Base-by-base conservation (phyloP, 2,329 filamentous ascomycete species). In the Colletotrichum lentis region DNA sequence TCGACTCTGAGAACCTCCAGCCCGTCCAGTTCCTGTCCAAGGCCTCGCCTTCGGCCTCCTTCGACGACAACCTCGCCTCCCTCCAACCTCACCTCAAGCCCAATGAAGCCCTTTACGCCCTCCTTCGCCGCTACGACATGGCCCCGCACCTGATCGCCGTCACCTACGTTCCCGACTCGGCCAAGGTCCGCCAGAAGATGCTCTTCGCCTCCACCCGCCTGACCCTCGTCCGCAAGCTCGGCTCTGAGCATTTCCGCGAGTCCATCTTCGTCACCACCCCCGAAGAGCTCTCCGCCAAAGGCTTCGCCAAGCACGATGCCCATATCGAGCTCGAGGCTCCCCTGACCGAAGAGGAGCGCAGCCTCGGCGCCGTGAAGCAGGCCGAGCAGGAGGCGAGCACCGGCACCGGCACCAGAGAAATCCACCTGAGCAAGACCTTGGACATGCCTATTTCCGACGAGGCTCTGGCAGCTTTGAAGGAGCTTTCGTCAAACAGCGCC, bases 131-230 rank as follows among this genome's bases (percentile, higher is more conserved):
- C 63, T 84, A 90, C 77, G 83, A 88, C 59, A 76, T 79, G 44
- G 78, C 82, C 3, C 86, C 85, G n/a, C 79, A 78, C 71, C 88
- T 94, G 71, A 80, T 91, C 31, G 91, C 90, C 53, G 82, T 94
- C 43, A 93, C 91, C 43, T 96, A 94, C 77, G 88, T 96, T 6
- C 93, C 92, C 31, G 91, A 95, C 78, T 76, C 87, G 1, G 92
- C 92, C 46, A 91, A 90, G 35, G 92, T 96, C 64, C 89, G 92
- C 46, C 90, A 93, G 77, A 96, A 96, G 84, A 96, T 93, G 90
- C 86, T 96, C 24, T 94, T 95, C 77, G 92, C 92, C 6, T 87
- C 89, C 27, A 94, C 92, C 35, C 86, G 91, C 11, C 82, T 94
- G 73, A 92, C 91, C 0, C 84, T 96, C 1, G 86, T 90, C 57